Conservation (phyloP, 768 basidiomycete genomes). For the Leccinum truebloodii region DNA sequence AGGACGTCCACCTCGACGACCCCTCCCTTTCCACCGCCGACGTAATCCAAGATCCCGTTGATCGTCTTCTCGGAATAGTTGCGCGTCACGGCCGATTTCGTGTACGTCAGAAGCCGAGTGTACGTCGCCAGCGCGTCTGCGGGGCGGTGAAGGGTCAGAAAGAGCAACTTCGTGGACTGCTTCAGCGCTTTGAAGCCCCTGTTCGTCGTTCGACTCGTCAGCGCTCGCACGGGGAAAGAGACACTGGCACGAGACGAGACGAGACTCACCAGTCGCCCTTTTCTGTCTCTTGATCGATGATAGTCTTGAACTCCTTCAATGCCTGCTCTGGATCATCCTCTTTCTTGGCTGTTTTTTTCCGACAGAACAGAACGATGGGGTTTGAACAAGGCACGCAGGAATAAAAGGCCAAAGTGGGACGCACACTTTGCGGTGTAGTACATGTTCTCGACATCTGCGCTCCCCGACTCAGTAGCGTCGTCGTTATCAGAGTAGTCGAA, state of each 20-base stretch:
- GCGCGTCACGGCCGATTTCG: conserved; percentile 91
- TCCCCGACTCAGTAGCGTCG: conserved; percentile 76
- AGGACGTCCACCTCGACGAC: conserved; percentile 80
- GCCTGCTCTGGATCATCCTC: conserved; percentile 94
- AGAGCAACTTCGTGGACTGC: conserved; percentile 94
- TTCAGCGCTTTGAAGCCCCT: conserved; percentile 97
- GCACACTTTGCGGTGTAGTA: conserved; percentile 97
- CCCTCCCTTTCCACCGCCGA: conserved; percentile 85
- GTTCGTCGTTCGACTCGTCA: background rate
- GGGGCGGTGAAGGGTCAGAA: conserved; percentile 74
- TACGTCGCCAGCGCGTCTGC: conserved; percentile 87
- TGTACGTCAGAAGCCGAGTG: conserved; percentile 84
- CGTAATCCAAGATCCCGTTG: conserved; percentile 97
- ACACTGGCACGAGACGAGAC: background rate
- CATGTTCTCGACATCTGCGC: conserved; percentile 93
- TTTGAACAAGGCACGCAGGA: background rate
- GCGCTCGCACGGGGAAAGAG: background rate
- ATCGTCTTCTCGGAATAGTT: conserved; percentile 99
- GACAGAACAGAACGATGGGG: background rate
- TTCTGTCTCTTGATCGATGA: conserved; percentile 89
- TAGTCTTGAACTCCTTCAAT: conserved; percentile 82
- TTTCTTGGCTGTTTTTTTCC: conserved; percentile 66
- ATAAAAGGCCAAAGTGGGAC: conserved; percentile 26
- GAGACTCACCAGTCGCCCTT: conserved; percentile 85
- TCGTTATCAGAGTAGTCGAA: conserved; percentile 96